phyloP scores from a whole-genome alignment of 2,329 filamentous ascomycete species.

The Alternaria dauci region DNA sequence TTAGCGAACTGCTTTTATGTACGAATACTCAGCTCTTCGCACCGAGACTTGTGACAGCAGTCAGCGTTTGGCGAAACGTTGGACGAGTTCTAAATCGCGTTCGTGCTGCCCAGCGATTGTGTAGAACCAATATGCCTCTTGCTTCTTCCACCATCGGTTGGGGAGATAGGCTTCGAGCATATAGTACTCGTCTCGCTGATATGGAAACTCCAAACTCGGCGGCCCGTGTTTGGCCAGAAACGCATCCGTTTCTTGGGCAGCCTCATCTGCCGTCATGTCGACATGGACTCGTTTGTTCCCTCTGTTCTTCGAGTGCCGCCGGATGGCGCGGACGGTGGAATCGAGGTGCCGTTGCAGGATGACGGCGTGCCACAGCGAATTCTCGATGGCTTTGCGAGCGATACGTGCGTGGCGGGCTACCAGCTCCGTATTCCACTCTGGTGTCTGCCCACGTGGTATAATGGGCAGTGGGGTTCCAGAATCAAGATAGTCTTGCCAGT shows the following conservation, averaged over 20 bases:
- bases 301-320: slow-evolving; percentile 59
- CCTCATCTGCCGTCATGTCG: slow-evolving; percentile 58
- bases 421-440: slow-evolving; percentile 61
- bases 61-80: slow-evolving; percentile 26
- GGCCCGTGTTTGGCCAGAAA: slow-evolving; percentile 64
- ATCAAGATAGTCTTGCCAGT: slow-evolving; percentile 65
- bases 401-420: slow-evolving; percentile 55
- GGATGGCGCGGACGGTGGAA: slow-evolving; percentile 57
- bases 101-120: slow-evolving; percentile 50
- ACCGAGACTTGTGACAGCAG: neutral
- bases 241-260: slow-evolving; percentile 56
- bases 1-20: slow-evolving; percentile 8
- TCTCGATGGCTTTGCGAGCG: slow-evolving; percentile 57
- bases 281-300: slow-evolving; percentile 59
- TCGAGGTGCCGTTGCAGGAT: slow-evolving; percentile 60
- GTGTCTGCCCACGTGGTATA: slow-evolving; percentile 58
- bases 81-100: slow-evolving; percentile 49
- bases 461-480: slow-evolving; percentile 61
- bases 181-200: slow-evolving; percentile 66
- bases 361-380: slow-evolving; percentile 61
- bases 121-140: slow-evolving; percentile 61
- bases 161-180: slow-evolving; percentile 66
- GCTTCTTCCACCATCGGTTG: slow-evolving; percentile 62
- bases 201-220: slow-evolving; percentile 62
- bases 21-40: slow-evolving; percentile 1